Evolutionary conservation across 2,329 filamentous ascomycete genomes (phyloP).

Genomic region (Coniochaeta ligniaria): DNA sequence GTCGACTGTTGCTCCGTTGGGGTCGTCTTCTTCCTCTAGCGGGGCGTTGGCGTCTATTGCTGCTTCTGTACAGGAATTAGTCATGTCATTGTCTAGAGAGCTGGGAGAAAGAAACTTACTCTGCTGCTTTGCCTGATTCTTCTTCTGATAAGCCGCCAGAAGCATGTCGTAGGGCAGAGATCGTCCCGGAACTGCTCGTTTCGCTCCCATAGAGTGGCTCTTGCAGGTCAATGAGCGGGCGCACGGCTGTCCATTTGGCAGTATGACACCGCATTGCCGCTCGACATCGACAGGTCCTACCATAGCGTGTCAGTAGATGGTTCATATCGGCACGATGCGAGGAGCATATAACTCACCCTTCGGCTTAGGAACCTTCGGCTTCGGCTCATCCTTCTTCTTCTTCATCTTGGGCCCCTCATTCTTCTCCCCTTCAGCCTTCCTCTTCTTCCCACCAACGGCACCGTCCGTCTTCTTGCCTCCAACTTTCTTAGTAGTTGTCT

Average conservation of each 20-base stretch:
- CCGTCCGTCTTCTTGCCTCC: conserved; percentile 57
- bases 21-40: conserved; percentile 77
- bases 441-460: conserved; percentile 58
- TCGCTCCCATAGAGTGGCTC: conserved; percentile 90
- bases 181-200: conserved; percentile 78
- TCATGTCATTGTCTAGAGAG: not conserved
- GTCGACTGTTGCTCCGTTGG: conserved; percentile 74
- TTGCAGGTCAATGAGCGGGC: conserved; percentile 89
- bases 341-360: conserved; percentile 48
- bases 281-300: conserved; percentile 84
- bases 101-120: conserved; percentile 48
- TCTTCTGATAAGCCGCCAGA: conserved; percentile 84
- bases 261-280: conserved; percentile 81
- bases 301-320: conserved; percentile 1
- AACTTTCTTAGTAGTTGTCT: conserved; percentile 49
- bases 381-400: conserved; percentile 92
- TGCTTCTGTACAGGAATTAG: conserved; percentile 54
- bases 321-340: conserved; percentile 4
- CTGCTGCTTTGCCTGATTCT: conserved; percentile 97
- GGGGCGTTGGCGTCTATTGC: conserved; percentile 92
- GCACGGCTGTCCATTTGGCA: conserved; percentile 81
- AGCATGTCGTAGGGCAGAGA: conserved; percentile 91
- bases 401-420: conserved; percentile 81
- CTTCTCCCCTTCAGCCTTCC: conserved; percentile 68
- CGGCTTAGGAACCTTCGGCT: conserved; percentile 74